Base-by-base conservation (phyloP, 495 filamentous ascomycete species). In the Penicillium cataractarum region DNA sequence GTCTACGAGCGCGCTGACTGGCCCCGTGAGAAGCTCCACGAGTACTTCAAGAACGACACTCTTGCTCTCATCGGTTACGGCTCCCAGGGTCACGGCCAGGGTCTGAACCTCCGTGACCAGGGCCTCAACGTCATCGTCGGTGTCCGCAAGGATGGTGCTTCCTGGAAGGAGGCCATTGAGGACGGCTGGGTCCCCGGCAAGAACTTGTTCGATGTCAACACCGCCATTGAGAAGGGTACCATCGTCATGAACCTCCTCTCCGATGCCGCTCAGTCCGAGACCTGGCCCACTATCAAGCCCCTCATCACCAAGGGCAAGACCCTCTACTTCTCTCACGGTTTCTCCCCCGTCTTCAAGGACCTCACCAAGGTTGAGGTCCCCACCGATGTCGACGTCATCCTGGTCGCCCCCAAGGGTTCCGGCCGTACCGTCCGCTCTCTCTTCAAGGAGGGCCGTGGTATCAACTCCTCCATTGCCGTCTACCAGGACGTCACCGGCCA, bases 331-430 rank as follows among this genome's bases (percentile, higher is more conserved):
- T 97, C 95, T 57, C 95, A 99, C 87, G 95, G 95, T 77, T 99
- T 99, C 91, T 99, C 95, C 63, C 95, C 95, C 73, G 93, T 99
- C 79, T 99, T 99, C 92, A 97, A 97, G 84, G 90, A 96, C 78
- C 87, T 95, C 70, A 99, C 95, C 87, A 97, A 97, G 82, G 95
- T 99, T 77, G 94, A 99, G 55, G 90, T 97, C 65, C 95, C 95
- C 77, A 84, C 76, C 57, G 91, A 97, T 80, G 90, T 99, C 69
- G 95, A 98, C 80, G 96, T 99, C 75, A 99, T 99, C 83, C 95
- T 99, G 76, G 92, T 96, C 72, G 95, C 95, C 66, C 95, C 95
- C 77, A 99, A 99, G 86, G 95, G 95, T 73, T 97, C 93, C 75
- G 95, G 95, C 81, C 92, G 95, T 76, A 99, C 95, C 66, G 95